A percentile compares a stretch with the other conserved stretches of the same genome.
Conservation (phyloP, 2,329 filamentous ascomycete species). For the Neophaeococcomyces aloes region DNA sequence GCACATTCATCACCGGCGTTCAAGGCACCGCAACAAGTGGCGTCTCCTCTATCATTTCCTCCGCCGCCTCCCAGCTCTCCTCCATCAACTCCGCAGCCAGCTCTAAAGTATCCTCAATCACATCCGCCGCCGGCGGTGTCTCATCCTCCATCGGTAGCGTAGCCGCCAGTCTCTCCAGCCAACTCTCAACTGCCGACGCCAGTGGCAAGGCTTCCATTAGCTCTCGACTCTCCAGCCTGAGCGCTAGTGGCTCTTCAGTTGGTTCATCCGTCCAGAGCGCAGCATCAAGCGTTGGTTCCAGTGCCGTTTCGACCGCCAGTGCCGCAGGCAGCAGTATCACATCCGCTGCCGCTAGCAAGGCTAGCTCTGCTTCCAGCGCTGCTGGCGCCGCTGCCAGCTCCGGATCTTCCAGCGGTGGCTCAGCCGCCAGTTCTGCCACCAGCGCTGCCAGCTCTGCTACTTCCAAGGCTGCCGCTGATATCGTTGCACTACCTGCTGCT, state of each 20-base stretch:
- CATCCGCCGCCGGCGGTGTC: not conserved
- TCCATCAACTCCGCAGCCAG: not conserved
- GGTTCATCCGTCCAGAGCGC: too few relatives aligned
- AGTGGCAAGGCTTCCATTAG: not conserved
- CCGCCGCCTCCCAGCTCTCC: not conserved
- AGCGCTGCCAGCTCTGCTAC: not conserved
- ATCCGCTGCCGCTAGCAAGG: not conserved
- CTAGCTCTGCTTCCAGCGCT: not conserved
- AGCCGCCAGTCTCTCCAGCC: not conserved
- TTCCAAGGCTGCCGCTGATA: not conserved
- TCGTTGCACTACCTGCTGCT: slow-evolving; percentile 1
- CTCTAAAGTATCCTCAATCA: not conserved
- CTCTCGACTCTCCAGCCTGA: not conserved
- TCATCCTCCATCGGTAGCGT: not conserved
- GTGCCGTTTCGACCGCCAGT: not conserved
- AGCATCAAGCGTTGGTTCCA: not conserved
- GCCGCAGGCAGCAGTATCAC: not conserved
- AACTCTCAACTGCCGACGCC: not conserved
- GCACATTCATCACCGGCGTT: not conserved
- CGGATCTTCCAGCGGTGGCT: not conserved
- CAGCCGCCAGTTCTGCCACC: not conserved
- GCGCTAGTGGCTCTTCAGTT: not conserved
- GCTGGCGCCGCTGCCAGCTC: not conserved
- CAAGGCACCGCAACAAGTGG: not conserved
- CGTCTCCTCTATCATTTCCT: not conserved